Evolutionary conservation across 768 basidiomycete genomes (phyloP), one percentile per base, ranked within the genome.

Genomic region (Galerina sulciceps): DNA sequence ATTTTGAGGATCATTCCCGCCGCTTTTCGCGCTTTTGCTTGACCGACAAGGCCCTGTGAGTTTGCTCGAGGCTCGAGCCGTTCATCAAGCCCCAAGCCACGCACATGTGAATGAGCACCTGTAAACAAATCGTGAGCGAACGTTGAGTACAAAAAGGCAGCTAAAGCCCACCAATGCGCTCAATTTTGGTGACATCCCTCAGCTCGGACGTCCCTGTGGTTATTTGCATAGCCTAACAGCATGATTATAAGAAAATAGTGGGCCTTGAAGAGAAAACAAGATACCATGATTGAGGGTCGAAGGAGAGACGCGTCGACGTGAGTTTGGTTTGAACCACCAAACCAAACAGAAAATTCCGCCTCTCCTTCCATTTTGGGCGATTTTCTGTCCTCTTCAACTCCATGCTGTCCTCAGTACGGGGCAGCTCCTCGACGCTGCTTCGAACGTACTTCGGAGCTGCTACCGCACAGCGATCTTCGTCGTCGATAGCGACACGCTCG

Each of bases 1-100:
- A 99, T 96, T 76, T 91, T 96, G 67, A 99, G 83, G 60, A 98
- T 94, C 83, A 99, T 91, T 2, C 97, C 97, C 0, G 96, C 97
- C 0, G 97, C 96, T 73, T 97, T 97, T 43, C 97, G 87, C 18
- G 97, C 97, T 70, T 95, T 94, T 2, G 81, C 91, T 71, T 99
- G 97, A 0, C 97, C 97, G 22, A 99, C 96, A 88, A 99, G 97
- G 3, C 97, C 97, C 70, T 99, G 94, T 0, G 91, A 85, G 71
- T 88, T 93, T 35, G 81, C 84, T 17, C 95, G 86, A 13, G 96
- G 95, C 73, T 98, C 95, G 58, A 99, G 83, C 63, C 89, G 79
- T 62, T 94, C 92, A 65, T 98, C 96, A 44, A 99, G 85, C 0
- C 97, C 97, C 34, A 99, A 82, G 2, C 97, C 97, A 54, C 88